Evolutionary conservation across 768 basidiomycete genomes (phyloP).

Genomic region (Macrolepiota dolichaula): DNA sequence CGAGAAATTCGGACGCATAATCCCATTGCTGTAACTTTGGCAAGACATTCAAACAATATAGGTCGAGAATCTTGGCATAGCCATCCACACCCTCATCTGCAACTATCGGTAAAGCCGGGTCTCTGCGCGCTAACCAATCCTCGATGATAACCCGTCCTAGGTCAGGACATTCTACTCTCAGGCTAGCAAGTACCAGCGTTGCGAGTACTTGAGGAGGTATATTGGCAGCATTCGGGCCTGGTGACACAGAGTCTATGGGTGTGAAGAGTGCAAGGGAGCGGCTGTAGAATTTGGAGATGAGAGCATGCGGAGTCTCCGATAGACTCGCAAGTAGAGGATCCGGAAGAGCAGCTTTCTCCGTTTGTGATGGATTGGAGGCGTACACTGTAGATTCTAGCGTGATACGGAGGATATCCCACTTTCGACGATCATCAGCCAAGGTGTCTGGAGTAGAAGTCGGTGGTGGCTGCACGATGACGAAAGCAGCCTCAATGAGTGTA

Average conservation of each 20-base stretch:
- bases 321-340: slow-evolving; percentile 48
- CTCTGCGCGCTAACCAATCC: slow-evolving; percentile 70
- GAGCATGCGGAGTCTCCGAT: slow-evolving; percentile 53
- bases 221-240: slow-evolving; percentile 43
- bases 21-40: slow-evolving; percentile 78
- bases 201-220: slow-evolving; percentile 69
- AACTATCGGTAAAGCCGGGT: slow-evolving; percentile 28
- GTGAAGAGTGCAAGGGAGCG: slow-evolving; percentile 72
- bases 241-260: slow-evolving; percentile 38
- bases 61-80: slow-evolving; percentile 72
- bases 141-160: slow-evolving; percentile 67
- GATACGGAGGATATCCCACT: slow-evolving; percentile 87
- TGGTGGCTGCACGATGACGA: slow-evolving; percentile 52
- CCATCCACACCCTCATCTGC: slow-evolving; percentile 31
- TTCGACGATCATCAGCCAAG: slow-evolving; percentile 56
- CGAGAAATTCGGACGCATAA: slow-evolving; percentile 72
- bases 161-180: slow-evolving; percentile 61
- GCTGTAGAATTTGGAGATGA: slow-evolving; percentile 52
- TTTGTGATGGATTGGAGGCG: slow-evolving; percentile 43
- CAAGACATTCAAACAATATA: slow-evolving; percentile 72
- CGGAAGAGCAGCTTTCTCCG: slow-evolving; percentile 39
- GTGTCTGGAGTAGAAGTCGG: slow-evolving; percentile 27
- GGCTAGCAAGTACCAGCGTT: slow-evolving; percentile 65
- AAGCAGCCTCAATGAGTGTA: slow-evolving; percentile 65
- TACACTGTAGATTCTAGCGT: slow-evolving; percentile 78